Evolutionary conservation across 2,329 filamentous ascomycete species (phyloP).

Genomic region (Arthroderma sp.): DNA sequence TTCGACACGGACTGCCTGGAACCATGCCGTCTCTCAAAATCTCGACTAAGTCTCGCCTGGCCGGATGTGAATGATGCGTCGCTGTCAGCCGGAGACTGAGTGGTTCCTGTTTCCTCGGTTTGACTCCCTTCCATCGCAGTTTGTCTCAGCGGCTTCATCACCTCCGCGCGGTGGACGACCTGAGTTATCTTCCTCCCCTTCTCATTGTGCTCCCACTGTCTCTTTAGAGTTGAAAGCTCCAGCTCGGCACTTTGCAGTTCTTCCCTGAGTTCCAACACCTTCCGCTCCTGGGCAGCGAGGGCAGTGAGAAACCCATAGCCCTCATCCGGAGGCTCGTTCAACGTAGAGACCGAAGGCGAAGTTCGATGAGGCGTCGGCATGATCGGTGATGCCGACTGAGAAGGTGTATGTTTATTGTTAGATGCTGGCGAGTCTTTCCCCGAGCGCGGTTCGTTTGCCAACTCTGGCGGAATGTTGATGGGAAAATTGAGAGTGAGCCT

Average conservation of each 20-base stretch:
- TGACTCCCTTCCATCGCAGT: not conserved
- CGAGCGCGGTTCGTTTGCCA: not conserved
- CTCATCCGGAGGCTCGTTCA: constrained; percentile 34
- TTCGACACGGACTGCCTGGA: constrained; percentile 43
- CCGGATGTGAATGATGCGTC: constrained; percentile 9
- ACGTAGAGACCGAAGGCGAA: constrained; percentile 12
- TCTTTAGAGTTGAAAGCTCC: constrained; percentile 66
- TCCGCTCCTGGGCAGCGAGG: constrained; percentile 81
- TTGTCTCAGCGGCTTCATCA: constrained; percentile 44
- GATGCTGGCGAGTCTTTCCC: constrained; percentile 21
- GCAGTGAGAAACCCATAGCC: constrained; percentile 66
- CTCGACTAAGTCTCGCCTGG: constrained; percentile 36
- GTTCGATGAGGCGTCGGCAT: constrained; percentile 23
- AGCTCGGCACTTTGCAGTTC: constrained; percentile 73
- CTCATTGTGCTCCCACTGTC: constrained; percentile 69
- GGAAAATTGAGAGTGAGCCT: constrained; percentile 38
- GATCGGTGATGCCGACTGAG: constrained; percentile 21
- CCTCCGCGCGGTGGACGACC: constrained; percentile 47
- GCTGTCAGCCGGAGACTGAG: not conserved
- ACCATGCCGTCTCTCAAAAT: constrained; percentile 62
- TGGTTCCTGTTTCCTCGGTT: not conserved
- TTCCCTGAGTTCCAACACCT: constrained; percentile 80
- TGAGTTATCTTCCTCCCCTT: constrained; percentile 62
- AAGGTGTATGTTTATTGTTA: not conserved
- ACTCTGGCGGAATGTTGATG: constrained; percentile 27